phyloP scores from a whole-genome alignment of 2,329 filamentous ascomycete genomes.

The Cephalotrichum gorgonifer region DNA sequence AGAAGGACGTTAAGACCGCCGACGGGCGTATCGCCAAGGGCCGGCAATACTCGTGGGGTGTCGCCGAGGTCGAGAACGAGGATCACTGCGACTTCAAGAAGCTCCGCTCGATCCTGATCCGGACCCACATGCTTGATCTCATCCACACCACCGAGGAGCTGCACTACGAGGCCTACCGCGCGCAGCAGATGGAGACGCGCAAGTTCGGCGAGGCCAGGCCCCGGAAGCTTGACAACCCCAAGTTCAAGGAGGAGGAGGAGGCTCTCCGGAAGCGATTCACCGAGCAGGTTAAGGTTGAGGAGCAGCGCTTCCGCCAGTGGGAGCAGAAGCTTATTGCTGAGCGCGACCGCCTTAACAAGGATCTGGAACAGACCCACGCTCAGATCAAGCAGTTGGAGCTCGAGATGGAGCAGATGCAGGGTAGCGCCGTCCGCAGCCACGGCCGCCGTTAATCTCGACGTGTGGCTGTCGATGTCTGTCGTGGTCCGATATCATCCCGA shows the following conservation, averaged over 20 bases:
- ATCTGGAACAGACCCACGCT: conserved; percentile 94
- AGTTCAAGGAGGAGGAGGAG: conserved; percentile 99
- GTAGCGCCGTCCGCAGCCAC: conserved; percentile 79
- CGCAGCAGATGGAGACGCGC: conserved; percentile 98
- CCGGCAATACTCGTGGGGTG: conserved; percentile 98
- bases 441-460: conserved; percentile 63
- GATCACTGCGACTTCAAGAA: conserved; percentile 99
- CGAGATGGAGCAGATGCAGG: conserved; percentile 90
- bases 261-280: conserved; percentile 97
- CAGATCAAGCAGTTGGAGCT: conserved; percentile 84
- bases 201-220: conserved; percentile 98
- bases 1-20: conserved; percentile 96
- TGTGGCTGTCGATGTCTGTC: not conserved
- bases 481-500: not conserved
- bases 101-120: conserved; percentile 95
- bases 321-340: conserved; percentile 99
- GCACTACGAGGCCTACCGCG: conserved; percentile 98
- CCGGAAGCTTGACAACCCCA: conserved; percentile 98
- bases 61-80: conserved; percentile 98
- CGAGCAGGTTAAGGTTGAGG: conserved; percentile 99
- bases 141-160: conserved; percentile 99
- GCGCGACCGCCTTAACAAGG: conserved; percentile 98
- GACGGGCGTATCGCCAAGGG: conserved; percentile 98
- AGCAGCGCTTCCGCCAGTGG: conserved; percentile 98
- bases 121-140: conserved; percentile 98